Conservation (phyloP, 139 green algal species). For the Medakamo hakoo region DNA sequence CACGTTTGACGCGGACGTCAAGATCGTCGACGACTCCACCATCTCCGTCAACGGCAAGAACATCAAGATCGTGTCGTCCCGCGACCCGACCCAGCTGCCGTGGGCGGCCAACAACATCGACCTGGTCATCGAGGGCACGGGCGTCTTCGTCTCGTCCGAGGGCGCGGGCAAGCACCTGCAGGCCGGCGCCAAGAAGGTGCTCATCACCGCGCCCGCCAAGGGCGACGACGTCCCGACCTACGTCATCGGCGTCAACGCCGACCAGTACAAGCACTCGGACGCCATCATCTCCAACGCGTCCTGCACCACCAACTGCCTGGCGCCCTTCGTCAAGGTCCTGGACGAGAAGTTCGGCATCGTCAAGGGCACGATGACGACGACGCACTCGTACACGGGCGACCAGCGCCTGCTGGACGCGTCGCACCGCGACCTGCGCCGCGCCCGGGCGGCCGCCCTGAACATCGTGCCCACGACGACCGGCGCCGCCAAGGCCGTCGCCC, state of each 20-base stretch:
- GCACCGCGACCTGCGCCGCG: conserved; percentile 93
- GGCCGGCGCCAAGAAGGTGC: conserved; percentile 96
- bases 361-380: conserved; percentile 99
- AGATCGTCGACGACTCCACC: conserved; percentile 73
- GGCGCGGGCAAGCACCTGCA: conserved; percentile 81
- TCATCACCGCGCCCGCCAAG: conserved; percentile 99
- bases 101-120: conserved; percentile 81
- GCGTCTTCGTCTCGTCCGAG: conserved; percentile 78
- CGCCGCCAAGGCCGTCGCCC: conserved; percentile 92
- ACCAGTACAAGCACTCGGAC: conserved; percentile 77
- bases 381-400: conserved; percentile 98
- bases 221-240: conserved; percentile 94
- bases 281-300: conserved; percentile 94
- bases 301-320: conserved; percentile 99
- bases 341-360: conserved; percentile 98
- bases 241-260: conserved; percentile 92
- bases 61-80: conserved; percentile 84
- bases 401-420: conserved; percentile 94
- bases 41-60: conserved; percentile 88
- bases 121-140: conserved; percentile 97
- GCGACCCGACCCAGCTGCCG: conserved; percentile 87
- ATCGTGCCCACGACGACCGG: conserved; percentile 98
- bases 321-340: conserved; percentile 98
- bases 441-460: conserved; percentile 91
- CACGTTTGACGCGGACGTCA: conserved; percentile 86